Evolutionary conservation across 495 filamentous ascomycete genomes (phyloP), one percentile per base, ranked within the genome.

Genomic region (Glutinoglossum americanum): DNA sequence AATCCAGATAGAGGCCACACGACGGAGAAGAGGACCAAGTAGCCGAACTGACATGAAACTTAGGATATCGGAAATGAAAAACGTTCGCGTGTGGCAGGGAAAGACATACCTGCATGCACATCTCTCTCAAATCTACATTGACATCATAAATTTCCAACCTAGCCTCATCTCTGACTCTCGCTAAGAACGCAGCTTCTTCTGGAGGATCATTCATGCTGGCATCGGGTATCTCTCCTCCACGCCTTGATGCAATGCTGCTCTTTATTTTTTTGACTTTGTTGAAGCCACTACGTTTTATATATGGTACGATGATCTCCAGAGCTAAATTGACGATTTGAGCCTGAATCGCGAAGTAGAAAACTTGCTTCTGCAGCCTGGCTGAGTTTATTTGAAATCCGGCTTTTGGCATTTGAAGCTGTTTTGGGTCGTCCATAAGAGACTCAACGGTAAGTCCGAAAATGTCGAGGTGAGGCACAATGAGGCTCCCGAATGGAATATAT

Each of bases 331-430:
- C 86, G 47, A 90, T 80, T 65, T 98, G 92, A 0, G 90, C 92
- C 0, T 92, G 97, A 13, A 97, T 88, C 0, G 92, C 90, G 66
- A 95, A 94, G 68, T 97, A 98, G 63, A 97, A 85, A 58, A 97
- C 85, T 68, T 98, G 93, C 55, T 93, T 90, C 54, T 80, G 82
- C 7, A 98, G 76, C 27, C 92, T 74, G 61, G 80, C 75, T 0
- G 89, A 87, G 65, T 98, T 87, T 66, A 97, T 86, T 39, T 78
- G 71, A 72, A 96, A 98, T 15, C 74, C 71, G 7, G 68, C 62
- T 58, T 80, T 72, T 10, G 82, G 80, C 2, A 73, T 64, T 25
- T 68, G 64, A 47, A 87, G 70, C 54, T 87, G 73, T 62, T 84
- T 79, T 57, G 87, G 81, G 59, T 81, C 78, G 44, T 81, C 74